phyloP scores from a whole-genome alignment of 192 early-diverging fungal species.

The Linnemannia hyalina region DNA sequence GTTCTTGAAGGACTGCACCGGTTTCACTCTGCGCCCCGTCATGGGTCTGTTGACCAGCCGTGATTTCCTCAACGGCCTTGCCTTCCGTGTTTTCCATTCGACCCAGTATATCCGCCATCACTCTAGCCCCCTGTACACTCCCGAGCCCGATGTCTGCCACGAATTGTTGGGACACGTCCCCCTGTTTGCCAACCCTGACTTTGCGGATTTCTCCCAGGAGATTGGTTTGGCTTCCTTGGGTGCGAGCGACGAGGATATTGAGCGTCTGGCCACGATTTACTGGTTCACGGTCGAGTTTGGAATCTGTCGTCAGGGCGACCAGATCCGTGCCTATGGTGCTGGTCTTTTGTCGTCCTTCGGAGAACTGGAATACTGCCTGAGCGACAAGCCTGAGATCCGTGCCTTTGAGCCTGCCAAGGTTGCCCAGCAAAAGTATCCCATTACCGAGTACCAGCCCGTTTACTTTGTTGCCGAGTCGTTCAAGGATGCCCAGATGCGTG shows the following conservation, averaged over 20 bases:
- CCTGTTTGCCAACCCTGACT: conserved; percentile 86
- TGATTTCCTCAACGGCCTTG: conserved; percentile 96
- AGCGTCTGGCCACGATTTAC: conserved; percentile 90
- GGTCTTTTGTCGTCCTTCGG: conserved; percentile 95
- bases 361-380: conserved; percentile 91
- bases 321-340: conserved; percentile 91
- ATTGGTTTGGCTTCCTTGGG: conserved; percentile 95
- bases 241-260: conserved; percentile 91
- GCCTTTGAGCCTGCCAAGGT: conserved; percentile 90
- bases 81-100: conserved; percentile 97
- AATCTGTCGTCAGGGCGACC: conserved; percentile 77
- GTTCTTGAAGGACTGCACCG: conserved; percentile 95
- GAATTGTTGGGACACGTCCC: conserved; percentile 94
- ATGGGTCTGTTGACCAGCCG: conserved; percentile 93
- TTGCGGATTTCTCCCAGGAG: conserved; percentile 95
- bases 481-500: conserved; percentile 91
- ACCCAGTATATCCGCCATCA: conserved; percentile 98
- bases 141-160: conserved; percentile 96
- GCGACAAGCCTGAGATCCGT: conserved; percentile 81
- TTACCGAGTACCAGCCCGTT: conserved; percentile 93
- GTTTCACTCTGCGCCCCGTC: conserved; percentile 94
- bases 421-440: conserved; percentile 81
- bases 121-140: conserved; percentile 92
- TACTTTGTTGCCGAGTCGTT: conserved; percentile 98
- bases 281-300: conserved; percentile 99